phyloP scores from a whole-genome alignment of 768 basidiomycete genomes.

The Leccinum variicolor region DNA sequence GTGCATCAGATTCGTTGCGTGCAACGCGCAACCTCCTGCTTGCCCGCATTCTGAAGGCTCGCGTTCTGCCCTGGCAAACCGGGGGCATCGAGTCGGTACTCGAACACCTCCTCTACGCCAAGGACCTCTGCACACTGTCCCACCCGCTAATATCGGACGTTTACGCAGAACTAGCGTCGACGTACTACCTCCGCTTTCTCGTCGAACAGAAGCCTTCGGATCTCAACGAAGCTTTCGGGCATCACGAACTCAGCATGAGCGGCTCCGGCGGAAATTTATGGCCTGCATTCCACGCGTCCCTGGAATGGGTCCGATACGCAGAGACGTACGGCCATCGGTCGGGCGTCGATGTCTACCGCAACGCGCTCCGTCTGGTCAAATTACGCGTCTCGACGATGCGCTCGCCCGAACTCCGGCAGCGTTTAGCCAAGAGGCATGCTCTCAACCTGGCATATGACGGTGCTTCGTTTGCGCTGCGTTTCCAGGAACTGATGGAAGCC shows the following conservation, averaged over 20 bases:
- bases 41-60: slow-evolving; percentile 18
- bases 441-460: slow-evolving; percentile 25
- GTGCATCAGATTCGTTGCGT: slow-evolving; percentile 10
- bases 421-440: slow-evolving; percentile 9
- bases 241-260: slow-evolving; percentile 23
- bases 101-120: slow-evolving; percentile 21
- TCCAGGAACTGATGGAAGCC: slow-evolving; percentile 21
- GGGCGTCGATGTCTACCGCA: slow-evolving; percentile 29
- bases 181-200: slow-evolving; percentile 25
- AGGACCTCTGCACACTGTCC: slow-evolving; percentile 18
- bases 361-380: slow-evolving; percentile 24
- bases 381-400: slow-evolving; percentile 13
- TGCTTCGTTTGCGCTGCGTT: slow-evolving; percentile 25
- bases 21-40: slow-evolving; percentile 18
- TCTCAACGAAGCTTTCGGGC: slow-evolving; percentile 23
- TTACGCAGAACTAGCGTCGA: slow-evolving; percentile 23
- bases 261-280: slow-evolving; percentile 11
- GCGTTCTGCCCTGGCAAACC: slow-evolving; percentile 24
- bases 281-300: slow-evolving; percentile 18
- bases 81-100: slow-evolving; percentile 27
- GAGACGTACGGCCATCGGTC: slow-evolving; percentile 23
- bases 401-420: slow-evolving; percentile 17
- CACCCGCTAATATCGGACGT: slow-evolving; percentile 21
- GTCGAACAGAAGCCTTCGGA: slow-evolving; percentile 15
- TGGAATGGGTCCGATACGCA: slow-evolving; percentile 21